Conservation (phyloP, 345 rosid genomes). For the Citrus cavaleriei region DNA sequence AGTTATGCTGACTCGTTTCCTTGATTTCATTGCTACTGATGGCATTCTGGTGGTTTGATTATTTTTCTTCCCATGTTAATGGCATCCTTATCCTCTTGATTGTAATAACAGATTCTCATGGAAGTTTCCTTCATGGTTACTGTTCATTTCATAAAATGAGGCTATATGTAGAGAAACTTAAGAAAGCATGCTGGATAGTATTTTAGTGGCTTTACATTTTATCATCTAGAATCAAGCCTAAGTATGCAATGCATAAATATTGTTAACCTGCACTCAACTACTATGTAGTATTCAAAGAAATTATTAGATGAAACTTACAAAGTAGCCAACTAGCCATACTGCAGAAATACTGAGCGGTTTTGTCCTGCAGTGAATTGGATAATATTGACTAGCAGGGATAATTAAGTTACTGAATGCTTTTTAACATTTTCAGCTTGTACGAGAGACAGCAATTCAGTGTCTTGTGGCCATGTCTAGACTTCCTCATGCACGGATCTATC, state of each 20-base stretch:
- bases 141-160: background rate
- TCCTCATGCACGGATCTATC: conserved; percentile 69
- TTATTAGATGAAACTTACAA: background rate
- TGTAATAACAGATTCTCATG: background rate
- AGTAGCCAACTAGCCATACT: background rate
- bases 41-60: background rate
- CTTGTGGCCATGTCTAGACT: conserved; percentile 64
- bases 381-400: background rate
- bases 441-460: conserved; percentile 90
- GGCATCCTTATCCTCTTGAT: background rate
- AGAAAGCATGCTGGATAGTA: background rate
- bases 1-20: background rate
- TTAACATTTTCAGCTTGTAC: conserved; percentile 51
- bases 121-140: background rate
- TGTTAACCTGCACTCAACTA: background rate
- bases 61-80: background rate
- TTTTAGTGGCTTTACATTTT: background rate
- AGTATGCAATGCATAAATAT: background rate
- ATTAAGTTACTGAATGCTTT: background rate
- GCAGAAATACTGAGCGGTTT: background rate
- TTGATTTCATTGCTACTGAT: background rate
- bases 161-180: background rate
- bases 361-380: no score
- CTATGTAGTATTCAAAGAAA: background rate
- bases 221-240: background rate